Conservation (phyloP, 129 eudicot genomes). For the Flaveria robusta region DNA sequence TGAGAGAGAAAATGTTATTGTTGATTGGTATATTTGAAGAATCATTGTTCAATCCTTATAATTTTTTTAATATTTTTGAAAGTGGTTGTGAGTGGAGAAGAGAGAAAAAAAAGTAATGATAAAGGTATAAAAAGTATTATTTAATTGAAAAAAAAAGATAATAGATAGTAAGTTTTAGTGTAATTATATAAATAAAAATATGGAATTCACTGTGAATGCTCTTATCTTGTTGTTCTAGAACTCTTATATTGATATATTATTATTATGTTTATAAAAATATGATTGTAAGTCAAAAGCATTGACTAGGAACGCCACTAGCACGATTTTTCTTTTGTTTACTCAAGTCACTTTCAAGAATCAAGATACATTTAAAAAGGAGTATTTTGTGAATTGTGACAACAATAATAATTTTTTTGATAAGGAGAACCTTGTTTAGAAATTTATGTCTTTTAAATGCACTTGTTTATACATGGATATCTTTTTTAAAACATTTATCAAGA, state of each 20-base stretch:
- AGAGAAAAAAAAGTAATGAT: too few species aligned
- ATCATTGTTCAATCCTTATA: too few species aligned
- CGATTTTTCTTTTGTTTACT: slow-evolving; percentile 2
- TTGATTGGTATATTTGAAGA: too few species aligned
- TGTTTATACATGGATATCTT: background rate
- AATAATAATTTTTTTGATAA: background rate
- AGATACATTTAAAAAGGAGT: background rate
- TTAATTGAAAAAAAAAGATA: too few species aligned
- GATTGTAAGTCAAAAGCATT: slow-evolving; percentile 1
- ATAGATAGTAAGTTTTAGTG: too few species aligned
- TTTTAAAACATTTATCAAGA: background rate
- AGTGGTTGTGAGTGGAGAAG: too few species aligned
- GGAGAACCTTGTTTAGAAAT: background rate
- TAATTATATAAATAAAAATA: too few species aligned
- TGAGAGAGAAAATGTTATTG: too few species aligned
- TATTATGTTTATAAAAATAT: slow-evolving; percentile 1
- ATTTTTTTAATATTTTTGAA: too few species aligned
- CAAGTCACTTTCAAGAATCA: slow-evolving; percentile 1
- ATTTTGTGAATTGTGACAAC: background rate
- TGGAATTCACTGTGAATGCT: too few species aligned
- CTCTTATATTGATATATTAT: background rate
- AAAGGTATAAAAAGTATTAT: too few species aligned
- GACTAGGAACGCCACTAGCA: slow-evolving; percentile 7
- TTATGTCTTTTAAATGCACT: background rate
- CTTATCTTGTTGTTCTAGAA: background rate